These are phyloP conservation scores for Rutstroemia sp. DNA, from an alignment of 2,329 filamentous ascomycete species.

Conservation along the genomic window DNA sequence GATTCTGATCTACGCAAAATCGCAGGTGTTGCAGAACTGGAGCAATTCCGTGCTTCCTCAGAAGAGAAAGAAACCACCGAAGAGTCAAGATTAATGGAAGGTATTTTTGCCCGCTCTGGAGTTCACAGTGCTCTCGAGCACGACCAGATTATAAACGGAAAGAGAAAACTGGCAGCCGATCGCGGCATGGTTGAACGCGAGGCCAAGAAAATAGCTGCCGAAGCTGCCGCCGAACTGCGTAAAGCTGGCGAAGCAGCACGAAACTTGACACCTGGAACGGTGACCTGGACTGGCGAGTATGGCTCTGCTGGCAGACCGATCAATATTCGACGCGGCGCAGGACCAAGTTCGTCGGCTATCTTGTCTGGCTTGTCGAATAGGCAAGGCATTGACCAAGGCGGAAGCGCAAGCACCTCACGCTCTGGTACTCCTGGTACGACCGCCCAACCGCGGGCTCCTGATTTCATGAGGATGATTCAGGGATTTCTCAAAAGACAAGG, in stretches of 20 bases:
- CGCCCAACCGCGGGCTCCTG: constrained; percentile 42
- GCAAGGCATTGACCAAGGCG: constrained; percentile 34
- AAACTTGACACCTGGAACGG: constrained; percentile 69
- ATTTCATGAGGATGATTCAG: constrained; percentile 66
- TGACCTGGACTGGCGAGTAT: constrained; percentile 87
- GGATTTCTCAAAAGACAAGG: constrained; percentile 73
- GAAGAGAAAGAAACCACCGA: constrained; percentile 39
- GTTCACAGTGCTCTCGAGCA: constrained; percentile 92
- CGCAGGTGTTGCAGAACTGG: constrained; percentile 54
- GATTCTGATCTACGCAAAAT: constrained; percentile 44
- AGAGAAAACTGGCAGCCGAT: constrained; percentile 64
- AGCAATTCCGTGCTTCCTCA: constrained; percentile 47
- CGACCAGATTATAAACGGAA: constrained; percentile 79
- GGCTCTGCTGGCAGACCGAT: constrained; percentile 67
- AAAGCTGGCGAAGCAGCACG: constrained; percentile 66
- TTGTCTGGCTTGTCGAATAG: constrained; percentile 50
- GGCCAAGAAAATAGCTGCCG: constrained; percentile 69
- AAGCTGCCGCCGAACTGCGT: constrained; percentile 70
- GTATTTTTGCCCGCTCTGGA: constrained; percentile 77
- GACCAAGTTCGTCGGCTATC: constrained; percentile 47
- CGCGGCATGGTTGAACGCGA: constrained; percentile 72
- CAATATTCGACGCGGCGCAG: constrained; percentile 38
- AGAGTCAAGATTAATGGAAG: constrained; percentile 76
- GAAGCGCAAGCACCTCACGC: constrained; percentile 38
- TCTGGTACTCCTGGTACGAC: constrained; percentile 37